Percentiles rank a stretch among this genome's conserved stretches.
phyloP scores from a whole-genome alignment of 192 early-diverging fungal species.

The Rhizophagus clarus region DNA sequence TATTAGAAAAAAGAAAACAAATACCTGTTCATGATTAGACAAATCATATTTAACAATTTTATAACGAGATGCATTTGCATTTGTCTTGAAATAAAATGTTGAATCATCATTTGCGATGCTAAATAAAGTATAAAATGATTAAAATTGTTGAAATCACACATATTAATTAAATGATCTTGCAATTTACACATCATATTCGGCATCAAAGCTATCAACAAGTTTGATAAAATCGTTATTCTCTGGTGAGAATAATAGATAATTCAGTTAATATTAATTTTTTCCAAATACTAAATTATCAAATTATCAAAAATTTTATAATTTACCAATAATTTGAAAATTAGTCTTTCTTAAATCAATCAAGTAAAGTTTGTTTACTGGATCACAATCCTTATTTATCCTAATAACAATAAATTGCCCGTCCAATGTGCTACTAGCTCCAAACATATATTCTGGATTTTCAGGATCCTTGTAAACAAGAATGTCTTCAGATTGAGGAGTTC shows the following conservation, averaged over 20 bases:
- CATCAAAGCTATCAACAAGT: slow-evolving; percentile 57
- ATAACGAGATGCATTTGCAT: slow-evolving; percentile 59
- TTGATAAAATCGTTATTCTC: slow-evolving; percentile 42
- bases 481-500: slow-evolving; percentile 64
- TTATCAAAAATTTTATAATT: no score
- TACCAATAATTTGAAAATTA: slow-evolving; percentile 25
- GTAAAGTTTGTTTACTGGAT: slow-evolving; percentile 50
- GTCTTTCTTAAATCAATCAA: slow-evolving; percentile 40
- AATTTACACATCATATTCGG: slow-evolving; percentile 45
- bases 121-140: neutral
- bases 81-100: slow-evolving; percentile 64
- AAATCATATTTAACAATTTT: slow-evolving; percentile 67
- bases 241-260: neutral
- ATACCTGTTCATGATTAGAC: slow-evolving; percentile 49
- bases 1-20: neutral
- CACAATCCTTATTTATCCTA: slow-evolving; percentile 45
- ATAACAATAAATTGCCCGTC: slow-evolving; percentile 67
- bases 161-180: neutral
- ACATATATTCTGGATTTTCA: slow-evolving; percentile 46
- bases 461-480: slow-evolving; percentile 56
- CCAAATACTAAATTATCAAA: neutral
- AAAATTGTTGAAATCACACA: neutral
- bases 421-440: slow-evolving; percentile 42
- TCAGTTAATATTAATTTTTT: neutral
- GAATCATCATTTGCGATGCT: slow-evolving; percentile 61